Conservation (phyloP, 257 asterid species). For the Galeopsis tetrahit region DNA sequence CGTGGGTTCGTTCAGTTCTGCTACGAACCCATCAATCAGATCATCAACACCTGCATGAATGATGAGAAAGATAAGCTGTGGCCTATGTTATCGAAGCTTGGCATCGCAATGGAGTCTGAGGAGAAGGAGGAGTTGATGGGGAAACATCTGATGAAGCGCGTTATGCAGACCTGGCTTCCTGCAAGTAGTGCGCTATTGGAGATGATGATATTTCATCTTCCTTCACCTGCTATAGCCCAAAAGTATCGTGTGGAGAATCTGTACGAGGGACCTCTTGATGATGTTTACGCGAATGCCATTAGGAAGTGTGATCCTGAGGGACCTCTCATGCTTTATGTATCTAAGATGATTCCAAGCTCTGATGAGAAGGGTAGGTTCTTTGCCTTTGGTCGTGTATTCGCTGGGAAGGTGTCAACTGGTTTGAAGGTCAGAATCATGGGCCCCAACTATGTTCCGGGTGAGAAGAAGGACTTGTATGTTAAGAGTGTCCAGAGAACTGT, state of each 20-base stretch:
- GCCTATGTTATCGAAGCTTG: slow-evolving; percentile 52
- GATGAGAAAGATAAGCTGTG: slow-evolving; percentile 46
- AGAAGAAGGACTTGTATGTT: slow-evolving; percentile 48
- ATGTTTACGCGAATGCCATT: slow-evolving; percentile 43
- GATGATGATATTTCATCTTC: slow-evolving; percentile 57
- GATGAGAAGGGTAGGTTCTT: slow-evolving; percentile 50
- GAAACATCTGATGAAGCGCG: slow-evolving; percentile 53
- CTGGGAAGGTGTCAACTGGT: slow-evolving; percentile 47
- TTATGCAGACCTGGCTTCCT: slow-evolving; percentile 33
- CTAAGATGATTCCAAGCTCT: slow-evolving; percentile 56
- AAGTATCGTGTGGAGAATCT: slow-evolving; percentile 49
- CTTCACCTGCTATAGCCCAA: slow-evolving; percentile 49
- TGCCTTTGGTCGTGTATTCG: slow-evolving; percentile 46
- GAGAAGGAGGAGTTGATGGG: slow-evolving; percentile 58
- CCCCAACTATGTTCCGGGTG: slow-evolving; percentile 53
- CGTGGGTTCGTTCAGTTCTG: slow-evolving; percentile 62
- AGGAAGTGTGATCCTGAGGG: slow-evolving; percentile 51
- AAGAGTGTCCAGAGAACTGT: slow-evolving; percentile 58
- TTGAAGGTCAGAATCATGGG: slow-evolving; percentile 57
- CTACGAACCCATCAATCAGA: slow-evolving; percentile 53
- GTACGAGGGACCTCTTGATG: slow-evolving; percentile 47
- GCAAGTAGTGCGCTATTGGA: slow-evolving; percentile 47
- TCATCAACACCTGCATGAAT: slow-evolving; percentile 55
- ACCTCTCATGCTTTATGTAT: slow-evolving; percentile 45
- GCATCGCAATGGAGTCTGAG: slow-evolving; percentile 43